Base-by-base conservation (phyloP, 192 early-diverging fungal genomes). In the Mycoemilia scoparia region DNA sequence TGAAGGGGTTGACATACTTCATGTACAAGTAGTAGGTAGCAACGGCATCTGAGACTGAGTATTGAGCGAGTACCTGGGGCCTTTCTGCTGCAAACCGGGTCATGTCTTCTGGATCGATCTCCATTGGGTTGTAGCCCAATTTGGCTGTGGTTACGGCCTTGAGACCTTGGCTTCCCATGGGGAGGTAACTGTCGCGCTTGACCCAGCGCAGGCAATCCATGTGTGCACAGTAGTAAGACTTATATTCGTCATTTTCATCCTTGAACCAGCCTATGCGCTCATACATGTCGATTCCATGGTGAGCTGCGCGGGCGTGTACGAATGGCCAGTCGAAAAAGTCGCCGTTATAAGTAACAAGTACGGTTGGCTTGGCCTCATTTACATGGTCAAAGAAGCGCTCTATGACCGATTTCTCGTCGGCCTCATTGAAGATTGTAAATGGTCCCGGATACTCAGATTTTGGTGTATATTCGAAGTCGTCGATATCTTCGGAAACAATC, bases 321-420 rank as follows among this genome's bases (percentile, higher is more conserved):
- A 92, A 98, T 0, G 89, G 89, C 87, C 87, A 96, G 71, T 98
- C 95, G 65, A 98, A 98, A 51, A 71, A 84, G 45, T 98, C 95
- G 42, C 95, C 95, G 76, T 99, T 99, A 50, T 99, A 99, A 3
- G 95, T 92, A 2, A 82, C 88, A 57, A 87, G 60, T 9, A 99
- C 76, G 0, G 77, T 83, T 0, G 95, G 95, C 35, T 73, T 69
- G 11, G 69, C 69, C 7, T 77, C 66, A 21, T 74, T 65, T 21
- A 99, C 76, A 47, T 99, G 91, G 18, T 82, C 78, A 52, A 96
- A 89, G 51, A 99, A 99, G 21, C 87, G 69, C 5, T 64, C 58
- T 8, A 97, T 41, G 4, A 87, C 43, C 5, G 76, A 58, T 17
- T 82, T 44, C 44, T 99, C 95, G 41, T 87, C 73, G 0, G 51